Base-by-base conservation (phyloP, 108 stramenopile species). In the Aurantiochytrium sp. region DNA sequence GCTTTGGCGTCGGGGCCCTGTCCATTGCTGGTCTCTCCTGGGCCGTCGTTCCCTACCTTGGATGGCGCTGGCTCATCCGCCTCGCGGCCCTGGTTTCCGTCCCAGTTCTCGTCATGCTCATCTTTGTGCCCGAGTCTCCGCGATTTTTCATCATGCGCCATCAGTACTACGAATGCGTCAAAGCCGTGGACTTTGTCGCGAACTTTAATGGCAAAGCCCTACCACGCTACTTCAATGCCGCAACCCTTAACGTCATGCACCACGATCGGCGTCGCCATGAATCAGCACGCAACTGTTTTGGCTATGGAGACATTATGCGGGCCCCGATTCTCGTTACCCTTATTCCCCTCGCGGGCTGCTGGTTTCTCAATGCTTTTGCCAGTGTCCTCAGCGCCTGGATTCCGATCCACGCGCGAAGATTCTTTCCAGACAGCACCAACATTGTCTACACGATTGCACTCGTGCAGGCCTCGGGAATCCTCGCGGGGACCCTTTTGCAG, bases 311-410 rank as follows among this genome's bases (percentile, higher is more conserved):
- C 10, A 6, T 83, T 4, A 21, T 83, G 23, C 76, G 76, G 14
- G 19, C 14, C 43, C 23, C 76, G 6, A 4, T 83, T 6, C 49
- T 83, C 4, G 49, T 47, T 14, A 83, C 76, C 49, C 76, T 83
- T 4, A 23, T 47, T n/a, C 76, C 76, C 6, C 76, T 83, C n/a
- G 45, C 76, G 49, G 76, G 19, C 45, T 83, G 76, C 76, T 83
- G 76, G 76, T 83, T 83, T 53, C 45, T 83, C 76, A 83, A 83
- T 23, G 76, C 76, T 2, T 83, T 83, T 83, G 76, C 76, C 10
- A 83, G n/a, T 35, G 45, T 53, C 6, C 45, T 83, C 49, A 83
- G n/a, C 76, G 49, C 6, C 51, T 83, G 76, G 76, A 47, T 83
- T 23, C 76, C 76, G 16, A 83, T 35, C 12, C 76, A 83, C 4